Conservation (phyloP, 768 basidiomycete genomes). For the Kwoniella sp. region DNA sequence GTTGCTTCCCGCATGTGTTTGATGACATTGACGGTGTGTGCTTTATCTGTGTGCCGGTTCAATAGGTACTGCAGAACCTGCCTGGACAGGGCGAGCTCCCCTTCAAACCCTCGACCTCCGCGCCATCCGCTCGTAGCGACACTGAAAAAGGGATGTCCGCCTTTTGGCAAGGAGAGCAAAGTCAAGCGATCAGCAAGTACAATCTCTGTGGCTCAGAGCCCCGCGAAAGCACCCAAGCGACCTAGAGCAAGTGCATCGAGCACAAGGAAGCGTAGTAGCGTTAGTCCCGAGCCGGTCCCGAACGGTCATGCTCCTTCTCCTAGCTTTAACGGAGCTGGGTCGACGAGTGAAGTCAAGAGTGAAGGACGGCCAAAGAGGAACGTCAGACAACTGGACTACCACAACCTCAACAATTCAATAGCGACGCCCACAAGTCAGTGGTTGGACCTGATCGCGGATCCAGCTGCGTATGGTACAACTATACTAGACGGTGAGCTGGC, state of each 20-base stretch:
- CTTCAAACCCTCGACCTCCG: constrained; percentile 35
- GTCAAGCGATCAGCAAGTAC: constrained; percentile 18
- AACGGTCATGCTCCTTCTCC: background rate
- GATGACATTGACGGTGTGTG: background rate
- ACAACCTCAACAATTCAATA: constrained; percentile 51
- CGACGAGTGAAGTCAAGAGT: background rate
- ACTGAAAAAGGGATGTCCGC: constrained; percentile 25
- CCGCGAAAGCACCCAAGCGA: constrained; percentile 8
- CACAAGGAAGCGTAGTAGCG: background rate
- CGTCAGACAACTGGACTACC: constrained; percentile 50
- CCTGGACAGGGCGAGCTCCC: constrained; percentile 21
- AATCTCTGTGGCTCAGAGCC: background rate
- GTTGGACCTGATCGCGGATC: constrained; percentile 51
- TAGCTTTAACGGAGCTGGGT: background rate
- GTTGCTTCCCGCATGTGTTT: constrained; percentile 3
- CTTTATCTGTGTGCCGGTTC: background rate
- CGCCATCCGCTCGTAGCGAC: constrained; percentile 38
- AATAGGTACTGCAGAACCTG: constrained; percentile 45
- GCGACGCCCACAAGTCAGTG: constrained; percentile 51
- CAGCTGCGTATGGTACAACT: constrained; percentile 41
- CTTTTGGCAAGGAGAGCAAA: constrained; percentile 6
- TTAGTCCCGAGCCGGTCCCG: background rate
- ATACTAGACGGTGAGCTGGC: constrained; percentile 43
- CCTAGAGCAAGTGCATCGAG: constrained; percentile 7
- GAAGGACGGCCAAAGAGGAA: constrained; percentile 45